Conservation (phyloP, 1,284 basidiomycete species). For the Austropuccinia psidii region DNA sequence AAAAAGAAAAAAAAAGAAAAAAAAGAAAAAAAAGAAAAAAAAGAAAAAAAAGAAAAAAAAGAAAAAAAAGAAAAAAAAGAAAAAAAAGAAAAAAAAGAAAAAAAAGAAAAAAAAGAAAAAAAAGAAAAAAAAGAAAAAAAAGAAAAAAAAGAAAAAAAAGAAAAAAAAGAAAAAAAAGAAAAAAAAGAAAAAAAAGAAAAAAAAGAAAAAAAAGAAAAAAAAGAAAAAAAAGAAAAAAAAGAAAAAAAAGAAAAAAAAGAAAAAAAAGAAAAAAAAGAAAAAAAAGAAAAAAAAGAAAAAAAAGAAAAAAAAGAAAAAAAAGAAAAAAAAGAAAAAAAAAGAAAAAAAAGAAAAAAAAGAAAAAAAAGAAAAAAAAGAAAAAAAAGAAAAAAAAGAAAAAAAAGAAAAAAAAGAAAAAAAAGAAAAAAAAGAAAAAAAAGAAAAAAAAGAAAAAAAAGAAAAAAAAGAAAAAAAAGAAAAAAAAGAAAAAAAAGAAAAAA, state of each 20-base stretch:
- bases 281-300: neutral
- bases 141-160: neutral
- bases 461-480: neutral
- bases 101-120: neutral
- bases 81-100: neutral
- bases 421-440: conserved; percentile 15
- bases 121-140: neutral
- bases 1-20: neutral
- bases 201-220: neutral
- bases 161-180: neutral
- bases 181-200: neutral
- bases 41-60: neutral
- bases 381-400: neutral
- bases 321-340: conserved; percentile 5
- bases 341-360: neutral
- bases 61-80: neutral
- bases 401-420: conserved; percentile 11
- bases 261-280: neutral
- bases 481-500: neutral
- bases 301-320: neutral
- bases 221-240: neutral
- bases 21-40: neutral
- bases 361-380: neutral
- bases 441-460: neutral
- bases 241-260: neutral